Conservation (phyloP, 208 protist species). For the Wallacemonas rigidus region DNA sequence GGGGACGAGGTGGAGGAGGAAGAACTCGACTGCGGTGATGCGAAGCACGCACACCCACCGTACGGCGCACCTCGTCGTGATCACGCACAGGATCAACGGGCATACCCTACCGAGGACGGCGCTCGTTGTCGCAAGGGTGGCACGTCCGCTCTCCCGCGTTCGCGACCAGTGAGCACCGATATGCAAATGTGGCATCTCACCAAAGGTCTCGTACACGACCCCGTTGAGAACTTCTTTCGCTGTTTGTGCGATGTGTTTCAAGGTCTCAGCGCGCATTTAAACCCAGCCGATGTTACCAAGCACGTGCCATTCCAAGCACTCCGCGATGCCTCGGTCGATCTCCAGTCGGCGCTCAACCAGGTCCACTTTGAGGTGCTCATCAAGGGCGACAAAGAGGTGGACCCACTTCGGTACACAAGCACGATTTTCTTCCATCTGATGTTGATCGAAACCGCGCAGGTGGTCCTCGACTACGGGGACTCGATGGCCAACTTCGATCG, state of each 20-base stretch:
- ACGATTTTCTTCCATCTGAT: conserved; percentile 39
- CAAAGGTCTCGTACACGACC: conserved; percentile 18
- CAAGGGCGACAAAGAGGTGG: conserved; percentile 22
- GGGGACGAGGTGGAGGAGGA: not conserved
- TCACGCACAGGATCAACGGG: not conserved
- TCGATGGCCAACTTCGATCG: conserved; percentile 38
- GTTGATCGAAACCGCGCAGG: conserved; percentile 20
- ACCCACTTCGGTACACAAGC: conserved; percentile 40
- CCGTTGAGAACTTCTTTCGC: conserved; percentile 31
- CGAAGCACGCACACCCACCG: not conserved
- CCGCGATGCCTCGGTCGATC: conserved; percentile 27
- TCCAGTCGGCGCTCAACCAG: conserved; percentile 44
- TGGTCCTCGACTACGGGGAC: conserved; percentile 35
- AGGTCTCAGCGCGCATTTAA: conserved; percentile 38
- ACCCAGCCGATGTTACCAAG: conserved; percentile 33
- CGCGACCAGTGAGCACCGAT: conserved; percentile 4
- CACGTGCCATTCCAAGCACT: conserved; percentile 54
- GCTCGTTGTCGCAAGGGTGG: no score
- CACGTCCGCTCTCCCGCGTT: no score
- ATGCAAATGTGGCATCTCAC: conserved; percentile 19
- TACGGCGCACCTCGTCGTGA: not conserved
- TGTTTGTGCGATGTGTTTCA: conserved; percentile 37
- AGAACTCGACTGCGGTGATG: not conserved
- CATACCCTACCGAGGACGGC: no score
- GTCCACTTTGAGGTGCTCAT: conserved; percentile 49